phyloP scores from a whole-genome alignment of 2,329 filamentous ascomycete species.

The Trichophyton benhamiae region DNA sequence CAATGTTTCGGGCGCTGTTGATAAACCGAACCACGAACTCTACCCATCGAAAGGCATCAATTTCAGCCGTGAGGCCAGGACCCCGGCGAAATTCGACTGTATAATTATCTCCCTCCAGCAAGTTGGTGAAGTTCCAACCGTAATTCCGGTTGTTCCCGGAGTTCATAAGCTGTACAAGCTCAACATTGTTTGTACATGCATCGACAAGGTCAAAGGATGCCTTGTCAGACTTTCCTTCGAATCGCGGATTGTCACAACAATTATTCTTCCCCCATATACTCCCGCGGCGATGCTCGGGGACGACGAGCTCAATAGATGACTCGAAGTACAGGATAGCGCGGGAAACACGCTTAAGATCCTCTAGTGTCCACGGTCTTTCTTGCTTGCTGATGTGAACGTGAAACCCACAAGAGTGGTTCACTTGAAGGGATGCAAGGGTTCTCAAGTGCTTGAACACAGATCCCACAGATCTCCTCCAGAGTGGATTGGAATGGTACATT shows the following conservation, averaged over 20 bases:
- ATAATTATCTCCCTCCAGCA: background rate
- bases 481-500: background rate
- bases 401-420: background rate
- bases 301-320: background rate
- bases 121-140: background rate
- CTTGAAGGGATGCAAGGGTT: background rate
- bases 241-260: background rate
- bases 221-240: background rate
- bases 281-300: background rate
- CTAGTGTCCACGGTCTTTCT: background rate
- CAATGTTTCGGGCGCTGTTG: background rate
- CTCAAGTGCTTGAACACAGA: background rate
- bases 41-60: background rate
- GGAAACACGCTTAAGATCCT: slow-evolving; percentile 1
- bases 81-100: background rate
- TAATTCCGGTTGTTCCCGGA: background rate
- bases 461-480: background rate
- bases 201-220: background rate
- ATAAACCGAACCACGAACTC: background rate
- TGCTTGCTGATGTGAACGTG: background rate
- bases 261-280: slow-evolving; percentile 2
- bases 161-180: slow-evolving; percentile 1
- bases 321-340: slow-evolving; percentile 1
- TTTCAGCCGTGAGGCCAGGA: background rate
- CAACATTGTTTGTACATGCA: background rate